These are phyloP conservation scores for Microcyclospora tardicrescens DNA, from an alignment of 2,329 filamentous ascomycete species.

Conservation along the genomic window DNA sequence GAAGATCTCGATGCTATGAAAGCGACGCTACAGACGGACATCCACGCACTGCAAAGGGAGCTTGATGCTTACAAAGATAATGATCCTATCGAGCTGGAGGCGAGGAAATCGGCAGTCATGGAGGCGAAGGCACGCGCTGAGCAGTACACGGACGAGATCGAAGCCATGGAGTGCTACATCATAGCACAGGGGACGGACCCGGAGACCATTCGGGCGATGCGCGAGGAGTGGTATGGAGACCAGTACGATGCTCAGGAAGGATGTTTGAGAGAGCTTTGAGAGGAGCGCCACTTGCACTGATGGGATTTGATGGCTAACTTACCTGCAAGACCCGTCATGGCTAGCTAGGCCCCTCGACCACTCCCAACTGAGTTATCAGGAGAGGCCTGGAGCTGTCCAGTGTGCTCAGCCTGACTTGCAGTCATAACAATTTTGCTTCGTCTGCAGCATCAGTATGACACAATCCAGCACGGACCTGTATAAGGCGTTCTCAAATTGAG, in stretches of 20 bases:
- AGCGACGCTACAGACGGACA: slow-evolving; percentile 23
- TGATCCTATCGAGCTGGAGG: slow-evolving; percentile 33
- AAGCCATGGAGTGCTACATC: slow-evolving; percentile 34
- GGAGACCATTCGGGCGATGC: not conserved
- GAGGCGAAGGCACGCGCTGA: slow-evolving; percentile 22
- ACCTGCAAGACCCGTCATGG: no score
- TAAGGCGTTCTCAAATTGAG: no score
- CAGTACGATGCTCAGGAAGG: not conserved
- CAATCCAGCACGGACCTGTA: no score
- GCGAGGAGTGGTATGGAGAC: not conserved
- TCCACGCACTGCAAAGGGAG: slow-evolving; percentile 27
- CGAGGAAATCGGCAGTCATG: slow-evolving; percentile 23
- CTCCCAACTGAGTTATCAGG: no score
- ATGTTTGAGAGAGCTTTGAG: not conserved
- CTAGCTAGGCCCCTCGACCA: no score
- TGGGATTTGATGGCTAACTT: no score
- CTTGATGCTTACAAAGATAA: slow-evolving; percentile 33
- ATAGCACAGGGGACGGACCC: slow-evolving; percentile 7
- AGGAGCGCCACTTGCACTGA: not conserved
- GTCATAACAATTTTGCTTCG: no score
- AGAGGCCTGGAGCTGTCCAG: no score
- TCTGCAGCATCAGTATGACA: no score
- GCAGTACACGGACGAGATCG: slow-evolving; percentile 32
- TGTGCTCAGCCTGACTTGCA: no score
- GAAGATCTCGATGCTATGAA: slow-evolving; percentile 27